Conservation (phyloP, 225 moss, liverwort and hornwort genomes). For the Rhytidiadelphus loreus region DNA sequence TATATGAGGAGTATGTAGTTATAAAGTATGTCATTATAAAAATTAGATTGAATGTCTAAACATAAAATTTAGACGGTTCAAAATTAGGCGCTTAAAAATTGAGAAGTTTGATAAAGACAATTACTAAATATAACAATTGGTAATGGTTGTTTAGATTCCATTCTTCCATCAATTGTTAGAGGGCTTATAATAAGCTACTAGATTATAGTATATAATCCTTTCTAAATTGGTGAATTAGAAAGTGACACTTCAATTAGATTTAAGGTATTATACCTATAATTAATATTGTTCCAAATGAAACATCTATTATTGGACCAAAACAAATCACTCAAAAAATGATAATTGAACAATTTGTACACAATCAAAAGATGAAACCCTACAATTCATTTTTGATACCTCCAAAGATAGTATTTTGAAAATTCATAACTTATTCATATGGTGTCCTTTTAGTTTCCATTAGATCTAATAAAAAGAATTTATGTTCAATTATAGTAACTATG, state of each 20-base stretch:
- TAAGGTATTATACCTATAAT: not conserved
- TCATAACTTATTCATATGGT: not conserved
- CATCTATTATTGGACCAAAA: not conserved
- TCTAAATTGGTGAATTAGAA: not conserved
- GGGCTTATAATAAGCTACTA: not conserved
- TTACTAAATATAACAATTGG: not conserved
- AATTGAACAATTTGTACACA: too few relatives aligned
- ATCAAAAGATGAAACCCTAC: not conserved
- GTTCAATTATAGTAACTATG: not conserved
- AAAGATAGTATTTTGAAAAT: not conserved
- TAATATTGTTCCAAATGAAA: not conserved
- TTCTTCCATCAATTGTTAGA: not conserved
- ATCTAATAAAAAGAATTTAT: not conserved
- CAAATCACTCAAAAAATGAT: not conserved
- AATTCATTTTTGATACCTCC: too few relatives aligned
- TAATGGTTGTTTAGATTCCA: not conserved
- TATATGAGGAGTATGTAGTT: not conserved
- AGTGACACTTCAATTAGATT: not conserved
- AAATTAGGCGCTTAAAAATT: not conserved
- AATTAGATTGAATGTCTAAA: not conserved
- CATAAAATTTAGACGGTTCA: accelerated
- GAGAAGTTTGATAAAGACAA: not conserved
- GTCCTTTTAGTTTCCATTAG: not conserved
- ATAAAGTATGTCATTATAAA: too few relatives aligned
- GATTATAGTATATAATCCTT: not conserved